These are phyloP conservation scores for Dendrobium chrysotoxum DNA, from an alignment of 106 monocot genomes.

Conservation along the genomic window DNA sequence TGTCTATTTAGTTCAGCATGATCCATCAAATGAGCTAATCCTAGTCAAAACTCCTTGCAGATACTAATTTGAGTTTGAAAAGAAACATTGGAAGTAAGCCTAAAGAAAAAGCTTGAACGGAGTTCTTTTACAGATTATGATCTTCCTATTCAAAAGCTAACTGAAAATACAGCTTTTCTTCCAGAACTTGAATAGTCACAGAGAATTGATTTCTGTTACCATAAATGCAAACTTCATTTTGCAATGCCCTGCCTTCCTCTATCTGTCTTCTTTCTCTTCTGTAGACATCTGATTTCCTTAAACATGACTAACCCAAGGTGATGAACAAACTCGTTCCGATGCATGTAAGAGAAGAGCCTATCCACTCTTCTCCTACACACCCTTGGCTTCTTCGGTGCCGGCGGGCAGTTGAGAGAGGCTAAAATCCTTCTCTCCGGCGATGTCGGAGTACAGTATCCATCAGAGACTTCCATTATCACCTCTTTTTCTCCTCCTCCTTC, in stretches of 20 bases:
- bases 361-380: not conserved
- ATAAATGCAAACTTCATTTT: not conserved
- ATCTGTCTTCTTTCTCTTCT: not conserved
- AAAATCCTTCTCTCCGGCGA: not conserved
- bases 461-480: not conserved
- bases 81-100: too few species aligned
- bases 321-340: not conserved
- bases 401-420: not conserved
- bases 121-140: too few species aligned
- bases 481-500: not conserved
- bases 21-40: too few species aligned
- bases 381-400: not conserved
- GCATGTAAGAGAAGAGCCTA: not conserved
- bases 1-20: too few species aligned
- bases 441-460: slow-evolving; percentile 3
- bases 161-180: too few species aligned
- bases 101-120: too few species aligned
- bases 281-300: not conserved
- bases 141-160: too few species aligned
- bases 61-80: too few species aligned
- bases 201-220: too few species aligned
- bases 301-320: slow-evolving; percentile 1
- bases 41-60: too few species aligned
- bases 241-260: slow-evolving; percentile 3
- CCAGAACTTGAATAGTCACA: too few species aligned